Percentiles rank a stretch among this genome's conserved stretches.
Conservation (phyloP, 1,139 yeast species). For the Geotrichum histeridarum region DNA sequence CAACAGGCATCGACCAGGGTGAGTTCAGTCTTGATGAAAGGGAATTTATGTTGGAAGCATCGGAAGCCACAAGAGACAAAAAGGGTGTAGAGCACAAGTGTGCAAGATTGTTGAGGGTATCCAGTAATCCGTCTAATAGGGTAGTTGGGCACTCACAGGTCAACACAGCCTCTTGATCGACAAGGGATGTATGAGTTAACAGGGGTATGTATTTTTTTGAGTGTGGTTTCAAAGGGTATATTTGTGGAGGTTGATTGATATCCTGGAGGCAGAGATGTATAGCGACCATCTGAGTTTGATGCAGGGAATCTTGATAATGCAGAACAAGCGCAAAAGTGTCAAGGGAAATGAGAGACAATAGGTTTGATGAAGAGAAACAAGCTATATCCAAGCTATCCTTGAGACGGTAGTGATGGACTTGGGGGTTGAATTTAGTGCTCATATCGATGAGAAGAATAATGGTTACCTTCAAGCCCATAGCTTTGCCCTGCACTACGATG, state of each 20-base stretch:
- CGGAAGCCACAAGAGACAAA: conserved; percentile 24
- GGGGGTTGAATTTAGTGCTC: not conserved
- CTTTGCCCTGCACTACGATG: conserved; percentile 11
- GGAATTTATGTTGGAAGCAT: conserved; percentile 22
- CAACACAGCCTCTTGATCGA: not conserved
- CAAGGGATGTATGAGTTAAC: not conserved
- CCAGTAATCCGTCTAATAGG: conserved; percentile 8
- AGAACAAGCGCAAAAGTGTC: not conserved
- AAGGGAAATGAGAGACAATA: not conserved
- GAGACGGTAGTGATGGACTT: conserved; percentile 6
- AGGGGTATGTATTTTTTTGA: conserved; percentile 5
- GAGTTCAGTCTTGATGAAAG: conserved; percentile 25
- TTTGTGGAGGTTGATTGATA: not conserved
- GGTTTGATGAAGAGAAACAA: conserved; percentile 3
- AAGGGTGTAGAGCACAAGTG: conserved; percentile 24
- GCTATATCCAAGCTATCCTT: conserved; percentile 2
- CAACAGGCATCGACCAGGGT: conserved; percentile 29
- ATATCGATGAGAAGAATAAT: conserved; percentile 4
- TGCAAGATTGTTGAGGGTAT: conserved; percentile 22
- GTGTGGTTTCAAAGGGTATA: conserved; percentile 3
- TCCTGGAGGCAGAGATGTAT: conserved; percentile 1
- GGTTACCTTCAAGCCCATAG: not conserved
- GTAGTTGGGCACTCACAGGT: conserved; percentile 9
- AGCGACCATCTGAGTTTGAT: conserved; percentile 9
- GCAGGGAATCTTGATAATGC: conserved; percentile 8